phyloP scores from a whole-genome alignment of 305 asterid species.

The Fraxinus latifolia region DNA sequence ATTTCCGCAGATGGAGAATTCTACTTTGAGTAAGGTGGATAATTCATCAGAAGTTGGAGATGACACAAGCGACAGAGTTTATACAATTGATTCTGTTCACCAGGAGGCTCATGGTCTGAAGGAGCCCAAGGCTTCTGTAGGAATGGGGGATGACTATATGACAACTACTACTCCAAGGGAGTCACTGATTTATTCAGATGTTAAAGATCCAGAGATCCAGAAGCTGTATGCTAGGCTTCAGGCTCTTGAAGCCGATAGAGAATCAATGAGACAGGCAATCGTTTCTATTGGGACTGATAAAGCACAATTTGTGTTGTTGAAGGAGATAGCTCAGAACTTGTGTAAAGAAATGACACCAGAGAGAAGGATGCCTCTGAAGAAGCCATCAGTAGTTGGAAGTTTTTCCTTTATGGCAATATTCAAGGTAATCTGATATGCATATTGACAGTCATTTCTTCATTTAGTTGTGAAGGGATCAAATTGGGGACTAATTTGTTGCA shows the following conservation, averaged over 20 bases:
- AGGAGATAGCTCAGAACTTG: slow-evolving; percentile 90
- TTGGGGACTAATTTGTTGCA: background rate
- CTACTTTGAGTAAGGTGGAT: slow-evolving; percentile 55
- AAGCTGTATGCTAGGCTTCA: slow-evolving; percentile 88
- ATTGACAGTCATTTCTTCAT: background rate
- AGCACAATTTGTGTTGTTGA: slow-evolving; percentile 78
- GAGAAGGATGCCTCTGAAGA: slow-evolving; percentile 42
- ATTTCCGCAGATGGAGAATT: slow-evolving; percentile 39
- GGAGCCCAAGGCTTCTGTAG: slow-evolving; percentile 50
- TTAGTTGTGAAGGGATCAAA: slow-evolving; percentile 8
- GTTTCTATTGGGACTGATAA: slow-evolving; percentile 85
- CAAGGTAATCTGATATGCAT: slow-evolving; percentile 49
- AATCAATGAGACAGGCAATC: slow-evolving; percentile 88
- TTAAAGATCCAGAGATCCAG: slow-evolving; percentile 68
- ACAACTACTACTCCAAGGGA: slow-evolving; percentile 60
- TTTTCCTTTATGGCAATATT: slow-evolving; percentile 50
- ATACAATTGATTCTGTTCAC: slow-evolving; percentile 81
- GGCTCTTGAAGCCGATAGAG: slow-evolving; percentile 94
- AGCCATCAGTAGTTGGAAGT: slow-evolving; percentile 45
- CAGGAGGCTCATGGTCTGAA: slow-evolving; percentile 40
- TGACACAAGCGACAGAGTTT: slow-evolving; percentile 71
- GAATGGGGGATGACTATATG: slow-evolving; percentile 43
- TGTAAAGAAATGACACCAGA: slow-evolving; percentile 75
- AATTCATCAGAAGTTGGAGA: slow-evolving; percentile 61
- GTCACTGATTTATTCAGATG: slow-evolving; percentile 35